Evolutionary conservation across 2,329 filamentous ascomycete genomes (phyloP), one percentile per base, ranked within the genome.

Genomic region (Phaeoacremonium minimum): DNA sequence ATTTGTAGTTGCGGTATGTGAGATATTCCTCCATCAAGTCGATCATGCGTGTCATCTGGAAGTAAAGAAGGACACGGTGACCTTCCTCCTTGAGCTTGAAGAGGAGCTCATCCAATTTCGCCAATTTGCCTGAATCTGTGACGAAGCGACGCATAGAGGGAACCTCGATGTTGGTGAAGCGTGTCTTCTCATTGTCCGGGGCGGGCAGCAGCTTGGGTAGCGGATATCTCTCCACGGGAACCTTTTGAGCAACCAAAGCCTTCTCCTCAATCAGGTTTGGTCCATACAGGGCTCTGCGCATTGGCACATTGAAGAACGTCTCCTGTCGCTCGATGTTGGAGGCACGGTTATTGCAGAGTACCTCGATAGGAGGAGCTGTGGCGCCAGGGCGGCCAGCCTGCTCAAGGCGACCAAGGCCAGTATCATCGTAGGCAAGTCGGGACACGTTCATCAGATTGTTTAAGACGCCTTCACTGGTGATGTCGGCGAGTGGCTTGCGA

Each of bases 11-110:
- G 58, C 93, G 87, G 67, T 97, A 97, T 0, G 93, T 97, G 41
- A 98, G 73, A 52, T 97, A 98, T 64, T 98, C 93, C 61, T 98
- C 93, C 87, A 97, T 97, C 42, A 98, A 71, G 59, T 98, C 91
- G 56, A 98, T 97, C 93, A 98, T 98, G 56, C 87, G 86, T 4
- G 93, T 98, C 93, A 98, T 98, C 71, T 98, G 93, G 86, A 98
- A 98, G 73, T 98, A 98, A 15, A 98, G 71, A 36, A 98, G 72
- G 15, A 98, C 93, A 54, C 93, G 89, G 51, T 98, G 93, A 22
- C 86, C 86, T 45, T 85, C 87, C 44, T 88, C 85, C 73, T 97
- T 98, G 53, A 98, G 81, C 59, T 89, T 77, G 57, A 86, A 86
- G 12, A 98, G 75, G 14, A 98, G 72, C 47, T 87, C 74, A 57